Evolutionary conservation across 805 yeast species (phyloP).

Genomic region (Sporopachydermia quercuum): DNA sequence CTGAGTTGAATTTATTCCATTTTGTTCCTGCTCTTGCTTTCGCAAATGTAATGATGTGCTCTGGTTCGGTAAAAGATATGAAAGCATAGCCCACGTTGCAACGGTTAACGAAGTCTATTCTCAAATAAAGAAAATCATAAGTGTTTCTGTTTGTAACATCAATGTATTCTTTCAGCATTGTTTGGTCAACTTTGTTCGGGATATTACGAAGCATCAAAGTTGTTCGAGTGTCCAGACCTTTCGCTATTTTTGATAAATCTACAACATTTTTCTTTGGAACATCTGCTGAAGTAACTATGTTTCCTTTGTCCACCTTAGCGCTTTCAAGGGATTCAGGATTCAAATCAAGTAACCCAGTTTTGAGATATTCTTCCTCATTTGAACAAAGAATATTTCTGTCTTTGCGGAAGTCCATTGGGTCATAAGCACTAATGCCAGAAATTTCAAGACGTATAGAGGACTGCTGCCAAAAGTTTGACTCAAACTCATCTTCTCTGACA

Average conservation of each 20-base stretch:
- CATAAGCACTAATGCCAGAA: background rate
- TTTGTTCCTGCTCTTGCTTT: conserved; percentile 29
- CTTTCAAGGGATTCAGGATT: conserved; percentile 12
- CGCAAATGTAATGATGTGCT: conserved; percentile 29
- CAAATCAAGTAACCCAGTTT: conserved; percentile 14
- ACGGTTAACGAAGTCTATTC: conserved; percentile 36
- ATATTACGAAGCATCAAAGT: conserved; percentile 40
- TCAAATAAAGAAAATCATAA: conserved; percentile 27
- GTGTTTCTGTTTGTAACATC: conserved; percentile 27
- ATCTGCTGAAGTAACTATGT: conserved; percentile 13
- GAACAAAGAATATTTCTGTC: conserved; percentile 8
- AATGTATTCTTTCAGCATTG: conserved; percentile 28
- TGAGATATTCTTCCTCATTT: conserved; percentile 13
- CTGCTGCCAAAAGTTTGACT: no score
- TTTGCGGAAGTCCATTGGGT: background rate
- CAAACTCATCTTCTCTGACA: no score
- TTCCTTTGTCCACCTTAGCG: conserved; percentile 2
- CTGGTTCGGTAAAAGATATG: conserved; percentile 30
- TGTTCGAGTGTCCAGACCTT: conserved; percentile 28
- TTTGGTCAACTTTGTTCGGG: conserved; percentile 35
- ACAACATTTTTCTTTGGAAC: conserved; percentile 22
- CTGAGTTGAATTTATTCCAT: conserved; percentile 34
- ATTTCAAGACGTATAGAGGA: no score
- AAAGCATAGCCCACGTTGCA: conserved; percentile 46
- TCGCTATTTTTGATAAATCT: conserved; percentile 23